These are phyloP conservation scores for Alternaria sp. DNA, from an alignment of 2,329 filamentous ascomycete genomes.

Conservation along the genomic window DNA sequence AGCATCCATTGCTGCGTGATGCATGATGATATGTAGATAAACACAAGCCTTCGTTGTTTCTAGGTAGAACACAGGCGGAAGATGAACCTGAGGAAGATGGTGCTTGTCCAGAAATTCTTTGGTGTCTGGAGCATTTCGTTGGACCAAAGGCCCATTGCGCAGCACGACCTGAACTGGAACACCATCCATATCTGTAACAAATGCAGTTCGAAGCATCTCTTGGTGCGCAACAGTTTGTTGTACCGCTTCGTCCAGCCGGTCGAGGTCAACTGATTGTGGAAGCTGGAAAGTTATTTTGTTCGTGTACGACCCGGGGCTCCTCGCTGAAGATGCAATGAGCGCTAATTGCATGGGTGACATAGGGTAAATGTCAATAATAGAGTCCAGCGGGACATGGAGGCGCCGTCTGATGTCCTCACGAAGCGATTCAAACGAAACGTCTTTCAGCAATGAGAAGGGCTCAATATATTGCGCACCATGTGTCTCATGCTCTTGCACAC, in stretches of 20 bases:
- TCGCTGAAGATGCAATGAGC: not conserved
- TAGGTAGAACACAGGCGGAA: not conserved
- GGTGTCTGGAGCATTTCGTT: not conserved
- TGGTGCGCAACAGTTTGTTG: not conserved
- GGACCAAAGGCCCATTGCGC: not conserved
- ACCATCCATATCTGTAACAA: not conserved
- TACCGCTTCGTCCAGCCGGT: not conserved
- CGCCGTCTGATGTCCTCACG: not conserved
- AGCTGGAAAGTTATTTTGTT: not conserved
- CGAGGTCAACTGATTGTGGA: not conserved
- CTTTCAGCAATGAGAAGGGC: not conserved
- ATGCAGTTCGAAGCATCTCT: not conserved
- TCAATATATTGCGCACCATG: not conserved
- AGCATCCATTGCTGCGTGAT: not conserved
- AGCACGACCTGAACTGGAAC: not conserved
- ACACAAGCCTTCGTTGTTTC: not conserved
- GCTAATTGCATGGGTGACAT: not conserved
- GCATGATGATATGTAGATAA: not conserved
- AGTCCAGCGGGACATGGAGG: not conserved
- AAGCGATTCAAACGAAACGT: not conserved
- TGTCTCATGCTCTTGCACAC: not conserved
- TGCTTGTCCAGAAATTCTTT: not conserved
- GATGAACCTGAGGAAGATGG: not conserved
- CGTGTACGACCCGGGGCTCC: not conserved
- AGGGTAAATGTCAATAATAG: not conserved